Evolutionary conservation across 306 rosid species (phyloP).

Genomic region (Cucumis cinereus): DNA sequence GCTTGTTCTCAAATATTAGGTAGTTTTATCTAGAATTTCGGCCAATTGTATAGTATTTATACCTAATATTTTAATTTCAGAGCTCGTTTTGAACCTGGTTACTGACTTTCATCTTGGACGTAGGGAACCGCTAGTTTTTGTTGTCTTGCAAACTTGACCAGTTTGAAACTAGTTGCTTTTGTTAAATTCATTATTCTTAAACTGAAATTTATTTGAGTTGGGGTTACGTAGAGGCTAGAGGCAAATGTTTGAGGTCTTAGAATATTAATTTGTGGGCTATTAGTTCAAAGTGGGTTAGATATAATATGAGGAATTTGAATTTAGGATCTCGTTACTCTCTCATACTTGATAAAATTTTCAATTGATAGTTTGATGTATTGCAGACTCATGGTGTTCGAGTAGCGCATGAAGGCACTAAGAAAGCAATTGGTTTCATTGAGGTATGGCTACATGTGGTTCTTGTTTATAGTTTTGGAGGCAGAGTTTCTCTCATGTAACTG

Average conservation of each 20-base stretch:
- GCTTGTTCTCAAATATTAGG: not conserved
- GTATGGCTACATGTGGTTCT: slow-evolving; percentile 19
- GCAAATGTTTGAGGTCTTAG: not conserved
- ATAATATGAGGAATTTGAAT: not conserved
- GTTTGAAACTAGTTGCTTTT: not conserved
- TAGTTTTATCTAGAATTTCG: not conserved
- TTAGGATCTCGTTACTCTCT: not conserved
- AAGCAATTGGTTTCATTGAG: slow-evolving; percentile 64
- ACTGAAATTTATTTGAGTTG: not conserved
- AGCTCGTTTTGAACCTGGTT: not conserved
- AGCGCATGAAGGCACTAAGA: slow-evolving; percentile 67
- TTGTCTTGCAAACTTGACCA: not conserved
- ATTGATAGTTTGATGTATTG: not conserved
- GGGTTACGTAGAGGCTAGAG: not conserved
- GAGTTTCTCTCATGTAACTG: not conserved
- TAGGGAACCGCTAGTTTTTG: not conserved
- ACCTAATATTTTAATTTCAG: not conserved
- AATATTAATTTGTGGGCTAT: not conserved
- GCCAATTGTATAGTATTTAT: not conserved
- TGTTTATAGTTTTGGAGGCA: not conserved
- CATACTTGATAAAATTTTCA: not conserved
- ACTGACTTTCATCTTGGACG: not conserved
- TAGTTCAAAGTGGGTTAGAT: not conserved
- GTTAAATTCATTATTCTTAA: not conserved
- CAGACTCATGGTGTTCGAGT: slow-evolving; percentile 85